Evolutionary conservation across 108 stramenopile genomes (phyloP), one percentile per base, ranked within the genome.

Genomic region (Cylindrotheca closterium): DNA sequence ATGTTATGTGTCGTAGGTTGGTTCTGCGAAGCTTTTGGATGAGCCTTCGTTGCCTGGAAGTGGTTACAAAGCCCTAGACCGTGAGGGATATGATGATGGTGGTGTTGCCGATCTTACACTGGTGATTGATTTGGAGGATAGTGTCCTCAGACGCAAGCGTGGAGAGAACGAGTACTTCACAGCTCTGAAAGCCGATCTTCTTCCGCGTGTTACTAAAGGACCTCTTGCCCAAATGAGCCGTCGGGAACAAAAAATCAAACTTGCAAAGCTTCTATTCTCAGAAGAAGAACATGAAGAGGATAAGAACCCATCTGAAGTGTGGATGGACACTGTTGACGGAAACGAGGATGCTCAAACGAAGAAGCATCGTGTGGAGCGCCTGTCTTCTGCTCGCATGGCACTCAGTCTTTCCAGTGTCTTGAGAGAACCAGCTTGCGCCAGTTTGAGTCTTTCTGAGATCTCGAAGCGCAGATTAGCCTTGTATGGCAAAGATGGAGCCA

Each of bases 21-120:
- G 92, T 31, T 91, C 89, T 34, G 80, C 86, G 50, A 91, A 89
- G 45, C 82, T 85, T 8, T 68, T 94, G 57, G 84, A 89, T 28
- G 71, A 86, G 50, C 89, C 89, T 22, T 80, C 89, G 18, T 70
- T 90, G 26, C 90, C 90, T 24, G 93, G 93, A 56, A 73, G 61
- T 19, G 83, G 85, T 33, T 90, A 87, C 80, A 95, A 92, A 60
- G 87, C 88, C 24, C 79, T 95, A 46, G 89, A 84, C 55, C 75
- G 65, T 26, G 84, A 88, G 1, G 91, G 93, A 46, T 92, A 83
- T 71, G 90, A 92, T 54, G 93, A 95, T 63, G 93, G 90, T 12
- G 93, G 93, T 63, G 93, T 95, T 15, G 91, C 85, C 74, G 93
- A 95, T 78, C 81, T 95, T 25, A 84, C 86, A 2, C 82, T 95